A percentile compares a stretch with the other conserved stretches of the same genome.
Conservation (phyloP, 2,329 filamentous ascomycete species). For the Trichoderma harzianum region DNA sequence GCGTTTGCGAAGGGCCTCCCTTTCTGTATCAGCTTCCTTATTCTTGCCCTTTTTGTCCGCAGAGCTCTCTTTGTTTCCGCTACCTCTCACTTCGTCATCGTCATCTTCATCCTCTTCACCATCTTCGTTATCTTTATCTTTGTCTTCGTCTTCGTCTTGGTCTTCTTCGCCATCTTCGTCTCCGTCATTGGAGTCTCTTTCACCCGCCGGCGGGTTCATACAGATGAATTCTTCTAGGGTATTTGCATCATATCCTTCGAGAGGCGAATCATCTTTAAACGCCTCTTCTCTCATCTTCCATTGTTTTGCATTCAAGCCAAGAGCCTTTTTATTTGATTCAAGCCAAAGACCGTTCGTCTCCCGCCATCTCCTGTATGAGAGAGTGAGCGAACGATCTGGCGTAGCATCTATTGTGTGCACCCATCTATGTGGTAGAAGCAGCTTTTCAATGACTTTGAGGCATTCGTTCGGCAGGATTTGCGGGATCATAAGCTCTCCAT, state of each 20-base stretch:
- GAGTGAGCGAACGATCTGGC: slow-evolving; percentile 20
- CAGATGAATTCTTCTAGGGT: slow-evolving; percentile 24
- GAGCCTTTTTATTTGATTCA: slow-evolving; percentile 20
- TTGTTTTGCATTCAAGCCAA: slow-evolving; percentile 20
- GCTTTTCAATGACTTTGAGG: slow-evolving; percentile 6
- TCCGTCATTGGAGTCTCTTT: background rate
- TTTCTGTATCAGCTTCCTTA: background rate
- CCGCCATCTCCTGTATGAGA: slow-evolving; percentile 24
- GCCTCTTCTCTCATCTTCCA: slow-evolving; percentile 25
- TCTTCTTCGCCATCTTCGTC: slow-evolving; percentile 3
- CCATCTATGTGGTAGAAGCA: slow-evolving; percentile 21
- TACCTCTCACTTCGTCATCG: background rate
- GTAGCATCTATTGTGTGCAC: slow-evolving; percentile 21
- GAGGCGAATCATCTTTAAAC: slow-evolving; percentile 15
- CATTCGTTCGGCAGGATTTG: slow-evolving; percentile 21
- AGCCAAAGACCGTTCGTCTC: slow-evolving; percentile 23
- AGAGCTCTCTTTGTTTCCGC: background rate
- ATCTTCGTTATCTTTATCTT: background rate
- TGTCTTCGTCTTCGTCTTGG: background rate
- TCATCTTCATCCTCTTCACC: background rate
- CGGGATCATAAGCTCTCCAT: slow-evolving; percentile 22
- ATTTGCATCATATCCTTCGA: slow-evolving; percentile 21
- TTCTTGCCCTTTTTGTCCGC: background rate
- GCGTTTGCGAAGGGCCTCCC: background rate
- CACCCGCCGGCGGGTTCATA: background rate